Evolutionary conservation across 768 basidiomycete genomes (phyloP), one percentile per base, ranked within the genome.

Genomic region (Phaeotremella fagi): DNA sequence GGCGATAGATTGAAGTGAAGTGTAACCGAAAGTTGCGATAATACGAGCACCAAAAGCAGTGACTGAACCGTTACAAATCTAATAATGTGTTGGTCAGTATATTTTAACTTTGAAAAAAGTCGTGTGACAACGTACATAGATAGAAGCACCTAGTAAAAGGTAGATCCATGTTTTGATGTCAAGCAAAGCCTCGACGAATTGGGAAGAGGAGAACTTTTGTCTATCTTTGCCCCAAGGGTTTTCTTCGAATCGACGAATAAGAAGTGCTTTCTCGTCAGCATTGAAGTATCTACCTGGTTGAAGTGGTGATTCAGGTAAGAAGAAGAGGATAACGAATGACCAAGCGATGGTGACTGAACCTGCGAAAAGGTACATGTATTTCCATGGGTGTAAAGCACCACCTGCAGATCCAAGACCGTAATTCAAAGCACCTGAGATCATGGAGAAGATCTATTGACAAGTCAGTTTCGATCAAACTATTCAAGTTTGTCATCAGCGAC

Each of bases 41-140:
- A 77, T 76, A 24, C 68, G 48, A 0, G 74, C 71, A 1, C 75
- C 74, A 45, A 77, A 77, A 1, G 75, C 74, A 12, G 68, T 70
- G 22, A 70, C 54, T 0, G 64, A 63, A 6, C 68, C 68, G 52
- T 70, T 70, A 45, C 68, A 70, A 45, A 70, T 70, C 59, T 63
- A 24, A 41, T 18, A 26, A 38, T 6, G 20, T 24, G 48, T 16
- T 7, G 27, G 23, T 9, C 9, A n/a, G 29, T 37, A n/a, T 15
- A 33, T 26, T 18, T 41, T 22, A 35, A 15, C 33, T 14, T 23
- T 6, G 27, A 20, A 12, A 31, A 4, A 20, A 4, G 4, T 26
- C 29, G 48, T 20, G 60, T 50, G 35, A 41, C 20, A 15, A 54
- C 63, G 54, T 42, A 66, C 64, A 48, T 71, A 71, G 59, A 73